Base-by-base conservation (phyloP, 1,284 basidiomycete species). In the Lignosus rhinocerotis region DNA sequence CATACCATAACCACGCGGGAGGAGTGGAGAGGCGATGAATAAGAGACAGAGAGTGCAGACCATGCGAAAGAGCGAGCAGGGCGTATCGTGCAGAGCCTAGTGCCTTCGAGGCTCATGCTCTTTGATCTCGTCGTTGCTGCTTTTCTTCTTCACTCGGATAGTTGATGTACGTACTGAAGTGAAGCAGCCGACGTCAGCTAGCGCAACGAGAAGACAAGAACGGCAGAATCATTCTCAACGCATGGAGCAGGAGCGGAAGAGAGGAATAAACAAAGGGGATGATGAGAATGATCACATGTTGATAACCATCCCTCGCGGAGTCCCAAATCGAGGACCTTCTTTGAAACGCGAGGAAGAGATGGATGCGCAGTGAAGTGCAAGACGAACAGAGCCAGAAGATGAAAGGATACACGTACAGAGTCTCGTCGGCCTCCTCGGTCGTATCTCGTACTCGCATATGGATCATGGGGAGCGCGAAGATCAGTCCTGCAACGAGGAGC, bases 381-480 rank as follows among this genome's bases (percentile, higher is more conserved):
- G 33, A 49, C 25, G 36, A 31, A 33, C 41, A n/a, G n/a, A 19
- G n/a, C 41, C n/a, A 11, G 14, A 17, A 36, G 21, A 19, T 17
- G n/a, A 5, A n/a, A 25, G 31, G 5, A 7, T 33, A 14, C 17
- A 68, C 69, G 49, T 60, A 70, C 69, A 62, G 59, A n/a, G 64
- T 64, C 58, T 74, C 73, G 41, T 72, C 71, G 21, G 64, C 55
- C 7, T 64, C 63, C 12, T 72, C 72, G 3, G 72, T 72, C 63
- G 73, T 67, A 44, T 78, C 72, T 52, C 70, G 71, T 16, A 79
- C 77, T 16, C 78, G 74, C 64, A 73, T 69, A 62, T 77, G 70
- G 44, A 80, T 75, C 78, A 80, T 78, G n/a, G 78, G 78, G n/a
- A 78, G 67, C 3, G 76, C 75, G 52, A 74, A 77, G 53, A 79